Evolutionary conservation across 805 yeast genomes (phyloP).

Genomic region (Cephaloascus fragrans): DNA sequence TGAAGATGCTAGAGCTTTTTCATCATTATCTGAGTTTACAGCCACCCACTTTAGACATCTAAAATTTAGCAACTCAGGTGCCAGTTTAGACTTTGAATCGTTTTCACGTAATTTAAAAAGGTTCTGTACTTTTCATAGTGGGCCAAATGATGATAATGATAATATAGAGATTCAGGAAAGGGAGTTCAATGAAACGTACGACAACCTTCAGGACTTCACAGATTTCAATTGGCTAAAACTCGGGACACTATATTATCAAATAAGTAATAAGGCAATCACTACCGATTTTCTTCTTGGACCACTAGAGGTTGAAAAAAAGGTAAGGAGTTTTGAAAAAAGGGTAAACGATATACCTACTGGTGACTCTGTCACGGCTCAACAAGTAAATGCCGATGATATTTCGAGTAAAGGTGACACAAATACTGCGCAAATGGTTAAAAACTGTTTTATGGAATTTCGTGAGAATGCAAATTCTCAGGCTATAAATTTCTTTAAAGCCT

Average conservation of each 20-base stretch:
- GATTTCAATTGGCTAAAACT: slow-evolving; percentile 50
- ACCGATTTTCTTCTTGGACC: slow-evolving; percentile 67
- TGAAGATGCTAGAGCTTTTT: slow-evolving; percentile 55
- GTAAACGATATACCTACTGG: slow-evolving; percentile 33
- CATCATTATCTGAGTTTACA: slow-evolving; percentile 51
- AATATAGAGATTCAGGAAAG: slow-evolving; percentile 8
- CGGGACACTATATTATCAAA: slow-evolving; percentile 40
- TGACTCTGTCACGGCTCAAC: slow-evolving; percentile 41
- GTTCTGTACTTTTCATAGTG: slow-evolving; percentile 22
- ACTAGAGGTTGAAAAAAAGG: slow-evolving; percentile 46
- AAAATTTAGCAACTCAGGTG: slow-evolving; percentile 45
- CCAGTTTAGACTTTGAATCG: slow-evolving; percentile 37
- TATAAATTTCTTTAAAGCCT: slow-evolving; percentile 53
- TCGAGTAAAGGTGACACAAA: slow-evolving; percentile 41
- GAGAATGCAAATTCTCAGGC: slow-evolving; percentile 21
- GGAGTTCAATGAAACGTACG: slow-evolving; percentile 2
- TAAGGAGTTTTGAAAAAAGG: slow-evolving; percentile 20
- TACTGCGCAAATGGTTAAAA: slow-evolving; percentile 55
- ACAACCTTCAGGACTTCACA: slow-evolving; percentile 22
- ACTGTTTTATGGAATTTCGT: slow-evolving; percentile 33
- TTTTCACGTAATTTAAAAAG: slow-evolving; percentile 27
- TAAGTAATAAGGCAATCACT: slow-evolving; percentile 37
- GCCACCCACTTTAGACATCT: slow-evolving; percentile 54
- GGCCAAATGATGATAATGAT: slow-evolving; percentile 13
- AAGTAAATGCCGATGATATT: slow-evolving; percentile 42